phyloP scores from a whole-genome alignment of 129 eudicot genomes.

The Helianthus tuberosus region DNA sequence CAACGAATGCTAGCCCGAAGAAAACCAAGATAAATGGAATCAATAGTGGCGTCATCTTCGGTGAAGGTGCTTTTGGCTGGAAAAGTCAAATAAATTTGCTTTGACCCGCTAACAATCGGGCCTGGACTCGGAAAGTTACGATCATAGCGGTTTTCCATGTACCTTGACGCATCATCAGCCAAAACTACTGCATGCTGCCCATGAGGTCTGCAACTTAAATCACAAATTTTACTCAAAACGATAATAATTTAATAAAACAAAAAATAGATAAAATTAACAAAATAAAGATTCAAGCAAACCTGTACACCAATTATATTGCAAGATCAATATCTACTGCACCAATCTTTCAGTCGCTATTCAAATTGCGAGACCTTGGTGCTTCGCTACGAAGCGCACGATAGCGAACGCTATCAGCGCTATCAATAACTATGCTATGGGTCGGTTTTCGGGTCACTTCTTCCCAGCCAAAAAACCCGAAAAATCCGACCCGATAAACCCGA shows the following conservation, averaged over 20 bases:
- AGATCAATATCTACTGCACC: no score
- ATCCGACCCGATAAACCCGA: no score
- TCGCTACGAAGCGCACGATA: no score
- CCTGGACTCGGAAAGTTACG: slow-evolving; percentile 66
- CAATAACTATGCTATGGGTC: no score
- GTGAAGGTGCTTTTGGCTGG: slow-evolving; percentile 90
- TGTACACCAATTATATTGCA: no score
- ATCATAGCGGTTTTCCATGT: slow-evolving; percentile 50
- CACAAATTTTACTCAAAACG: slow-evolving; percentile 17
- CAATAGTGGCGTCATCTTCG: slow-evolving; percentile 92
- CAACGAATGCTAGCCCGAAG: no score
- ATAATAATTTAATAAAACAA: not conserved
- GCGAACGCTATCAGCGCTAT: no score
- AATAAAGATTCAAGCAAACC: slow-evolving; percentile 36
- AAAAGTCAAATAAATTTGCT: slow-evolving; percentile 86
- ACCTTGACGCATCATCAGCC: slow-evolving; percentile 68
- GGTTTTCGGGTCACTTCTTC: no score
- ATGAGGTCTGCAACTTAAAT: slow-evolving; percentile 65
- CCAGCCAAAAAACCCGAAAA: no score
- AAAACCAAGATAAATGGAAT: no score
- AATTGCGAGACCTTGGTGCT: no score
- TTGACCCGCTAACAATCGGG: slow-evolving; percentile 67
- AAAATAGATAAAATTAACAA: not conserved
- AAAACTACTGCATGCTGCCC: slow-evolving; percentile 79
- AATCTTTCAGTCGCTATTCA: no score